phyloP scores from a whole-genome alignment of 768 basidiomycete species.

The Termitomyces bulborhizus region DNA sequence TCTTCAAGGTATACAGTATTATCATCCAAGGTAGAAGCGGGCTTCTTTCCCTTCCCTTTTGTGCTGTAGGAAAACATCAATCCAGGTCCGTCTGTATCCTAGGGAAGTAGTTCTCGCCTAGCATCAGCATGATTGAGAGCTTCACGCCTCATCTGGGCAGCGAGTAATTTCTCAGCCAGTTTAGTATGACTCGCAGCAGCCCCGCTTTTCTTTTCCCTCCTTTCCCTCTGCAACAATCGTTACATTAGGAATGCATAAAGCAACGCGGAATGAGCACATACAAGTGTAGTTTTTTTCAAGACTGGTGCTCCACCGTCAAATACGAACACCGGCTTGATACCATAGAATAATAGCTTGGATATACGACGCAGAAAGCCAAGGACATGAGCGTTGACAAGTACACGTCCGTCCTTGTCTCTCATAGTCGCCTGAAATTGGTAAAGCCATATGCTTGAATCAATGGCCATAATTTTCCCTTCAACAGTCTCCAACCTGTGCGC shows the following conservation, averaged over 20 bases:
- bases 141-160: conserved; percentile 88
- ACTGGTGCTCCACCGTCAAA: conserved; percentile 96
- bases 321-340: conserved; percentile 97
- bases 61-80: conserved; percentile 6
- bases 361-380: conserved; percentile 88
- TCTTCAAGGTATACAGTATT: conserved; percentile 89
- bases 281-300: conserved; percentile 86
- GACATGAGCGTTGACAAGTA: conserved; percentile 88
- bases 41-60: conserved; percentile 40
- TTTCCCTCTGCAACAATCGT: conserved; percentile 52
- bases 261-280: conserved; percentile 26
- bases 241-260: background rate
- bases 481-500: conserved; percentile 77
- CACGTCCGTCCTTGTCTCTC: conserved; percentile 94
- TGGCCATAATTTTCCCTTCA: conserved; percentile 93
- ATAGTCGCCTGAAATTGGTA: conserved; percentile 99
- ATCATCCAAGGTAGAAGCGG: conserved; percentile 47
- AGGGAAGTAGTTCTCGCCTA: background rate
- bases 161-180: conserved; percentile 86
- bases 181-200: conserved; percentile 82
- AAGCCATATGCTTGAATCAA: conserved; percentile 99
- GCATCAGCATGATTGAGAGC: conserved; percentile 49
- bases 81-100: background rate
- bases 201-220: conserved; percentile 87
- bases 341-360: conserved; percentile 92